Percentiles rank a stretch among this genome's conserved stretches.
Evolutionary conservation across 805 yeast genomes (phyloP).

Genomic region (Nakazawaea ernobii): DNA sequence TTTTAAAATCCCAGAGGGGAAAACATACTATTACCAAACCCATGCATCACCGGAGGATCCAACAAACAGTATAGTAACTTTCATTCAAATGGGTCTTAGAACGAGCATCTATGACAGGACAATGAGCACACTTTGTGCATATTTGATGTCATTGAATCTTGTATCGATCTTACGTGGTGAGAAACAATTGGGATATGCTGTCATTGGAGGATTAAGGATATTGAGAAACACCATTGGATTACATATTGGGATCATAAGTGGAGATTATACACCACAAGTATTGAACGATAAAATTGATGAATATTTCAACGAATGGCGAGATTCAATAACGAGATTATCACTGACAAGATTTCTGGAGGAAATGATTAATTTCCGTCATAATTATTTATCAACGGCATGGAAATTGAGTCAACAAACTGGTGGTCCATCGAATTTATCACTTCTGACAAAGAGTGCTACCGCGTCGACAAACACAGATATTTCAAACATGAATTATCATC

Average conservation of each 20-base stretch:
- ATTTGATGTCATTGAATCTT: conserved; percentile 37
- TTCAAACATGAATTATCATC: conserved; percentile 12
- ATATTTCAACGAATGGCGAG: conserved; percentile 37
- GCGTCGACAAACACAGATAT: conserved; percentile 12
- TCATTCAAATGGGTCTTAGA: conserved; percentile 52
- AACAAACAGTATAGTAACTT: conserved; percentile 45
- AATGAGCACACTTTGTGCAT: conserved; percentile 41
- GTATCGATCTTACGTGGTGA: conserved; percentile 45
- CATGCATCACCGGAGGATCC: conserved; percentile 39
- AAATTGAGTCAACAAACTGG: conserved; percentile 12
- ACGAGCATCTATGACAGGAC: conserved; percentile 27
- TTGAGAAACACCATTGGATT: conserved; percentile 51
- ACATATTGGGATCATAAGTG: conserved; percentile 53
- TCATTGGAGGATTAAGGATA: conserved; percentile 49
- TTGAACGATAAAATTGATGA: conserved; percentile 43
- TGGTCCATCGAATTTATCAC: conserved; percentile 20
- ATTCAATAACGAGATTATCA: conserved; percentile 22
- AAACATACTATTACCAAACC: conserved; percentile 27
- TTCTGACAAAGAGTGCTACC: conserved; percentile 17
- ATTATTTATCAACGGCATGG: conserved; percentile 15
- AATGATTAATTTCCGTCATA: conserved; percentile 32
- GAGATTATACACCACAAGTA: conserved; percentile 31
- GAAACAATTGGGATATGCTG: conserved; percentile 58
- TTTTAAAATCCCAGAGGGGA: conserved; percentile 28
- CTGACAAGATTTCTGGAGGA: conserved; percentile 29